Evolutionary conservation across 352 stramenopile genomes (phyloP).

Genomic region (Phytopythium helicoides): DNA sequence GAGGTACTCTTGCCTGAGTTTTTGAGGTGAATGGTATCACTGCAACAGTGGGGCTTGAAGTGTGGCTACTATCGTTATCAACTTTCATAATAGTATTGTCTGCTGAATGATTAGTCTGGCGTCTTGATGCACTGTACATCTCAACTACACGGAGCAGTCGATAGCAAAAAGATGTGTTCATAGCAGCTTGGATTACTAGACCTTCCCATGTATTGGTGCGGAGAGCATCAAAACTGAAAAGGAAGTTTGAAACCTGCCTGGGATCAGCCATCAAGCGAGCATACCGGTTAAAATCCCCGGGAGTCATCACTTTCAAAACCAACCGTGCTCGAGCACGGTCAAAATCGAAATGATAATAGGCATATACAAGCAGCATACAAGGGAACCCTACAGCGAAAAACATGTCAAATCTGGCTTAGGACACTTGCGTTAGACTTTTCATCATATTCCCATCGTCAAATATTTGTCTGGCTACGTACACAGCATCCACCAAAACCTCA

Average conservation of each 20-base stretch:
- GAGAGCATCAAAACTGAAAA: conserved; percentile 4
- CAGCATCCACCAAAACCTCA: conserved; percentile 8
- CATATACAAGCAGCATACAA: conserved; percentile 3
- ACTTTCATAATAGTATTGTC: too few species aligned
- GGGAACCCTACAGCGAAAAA: conserved; percentile 7
- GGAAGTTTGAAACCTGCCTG: conserved; percentile 2
- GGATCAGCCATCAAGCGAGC: conserved; percentile 2
- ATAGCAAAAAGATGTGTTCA: conserved; percentile 9
- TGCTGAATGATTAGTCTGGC: too few species aligned
- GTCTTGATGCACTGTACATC: neutral
- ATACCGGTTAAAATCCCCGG: neutral
- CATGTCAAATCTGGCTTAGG: conserved; percentile 5
- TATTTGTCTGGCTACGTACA: neutral
- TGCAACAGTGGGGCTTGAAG: too few species aligned
- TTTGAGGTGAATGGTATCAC: too few species aligned
- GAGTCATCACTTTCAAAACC: neutral
- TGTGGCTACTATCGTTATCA: too few species aligned
- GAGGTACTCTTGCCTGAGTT: neutral
- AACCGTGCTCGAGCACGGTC: neutral
- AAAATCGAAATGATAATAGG: conserved; percentile 6
- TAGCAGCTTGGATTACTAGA: neutral
- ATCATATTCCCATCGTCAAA: too few species aligned
- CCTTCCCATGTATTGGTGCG: conserved; percentile 1
- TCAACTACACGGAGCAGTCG: conserved; percentile 8
- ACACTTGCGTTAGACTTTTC: too few species aligned